These are phyloP conservation scores for Aspergillus chevalieri DNA, from an alignment of 2,329 filamentous ascomycete species.

Conservation along the genomic window DNA sequence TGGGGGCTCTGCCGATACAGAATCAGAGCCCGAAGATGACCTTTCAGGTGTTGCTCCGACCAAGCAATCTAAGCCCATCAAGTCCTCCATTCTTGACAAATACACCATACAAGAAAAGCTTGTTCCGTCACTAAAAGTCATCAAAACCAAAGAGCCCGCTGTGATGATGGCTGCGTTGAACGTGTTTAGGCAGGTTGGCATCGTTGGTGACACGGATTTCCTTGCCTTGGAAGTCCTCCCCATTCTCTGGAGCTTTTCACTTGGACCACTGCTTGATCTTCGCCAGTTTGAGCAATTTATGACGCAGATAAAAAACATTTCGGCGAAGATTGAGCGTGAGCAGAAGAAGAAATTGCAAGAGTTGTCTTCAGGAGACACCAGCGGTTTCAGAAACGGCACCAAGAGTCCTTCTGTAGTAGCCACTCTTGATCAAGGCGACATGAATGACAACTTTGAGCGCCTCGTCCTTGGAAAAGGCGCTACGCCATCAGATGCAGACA, in stretches of 20 bases:
- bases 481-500: slow-evolving; percentile 30
- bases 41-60: slow-evolving; percentile 59
- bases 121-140: slow-evolving; percentile 78
- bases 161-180: slow-evolving; percentile 92
- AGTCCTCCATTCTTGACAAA: slow-evolving; percentile 81
- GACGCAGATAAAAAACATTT: slow-evolving; percentile 75
- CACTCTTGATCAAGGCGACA: slow-evolving; percentile 47
- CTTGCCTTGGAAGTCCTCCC: slow-evolving; percentile 87
- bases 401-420: slow-evolving; percentile 20
- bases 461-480: slow-evolving; percentile 69
- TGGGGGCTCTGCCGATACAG: slow-evolving; percentile 59
- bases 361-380: slow-evolving; percentile 55
- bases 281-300: slow-evolving; percentile 87
- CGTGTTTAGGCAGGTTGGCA: slow-evolving; percentile 77
- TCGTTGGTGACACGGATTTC: slow-evolving; percentile 79
- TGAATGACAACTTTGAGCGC: slow-evolving; percentile 73
- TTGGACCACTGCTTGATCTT: slow-evolving; percentile 82
- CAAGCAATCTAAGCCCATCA: slow-evolving; percentile 54
- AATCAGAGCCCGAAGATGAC: slow-evolving; percentile 55
- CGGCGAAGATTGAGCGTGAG: slow-evolving; percentile 75
- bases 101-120: slow-evolving; percentile 99
- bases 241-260: slow-evolving; percentile 81
- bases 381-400: slow-evolving; percentile 33
- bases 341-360: slow-evolving; percentile 85
- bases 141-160: slow-evolving; percentile 96